These are phyloP conservation scores for Blepharisma stoltei DNA, from an alignment of 73 alveolate species.

Conservation along the genomic window DNA sequence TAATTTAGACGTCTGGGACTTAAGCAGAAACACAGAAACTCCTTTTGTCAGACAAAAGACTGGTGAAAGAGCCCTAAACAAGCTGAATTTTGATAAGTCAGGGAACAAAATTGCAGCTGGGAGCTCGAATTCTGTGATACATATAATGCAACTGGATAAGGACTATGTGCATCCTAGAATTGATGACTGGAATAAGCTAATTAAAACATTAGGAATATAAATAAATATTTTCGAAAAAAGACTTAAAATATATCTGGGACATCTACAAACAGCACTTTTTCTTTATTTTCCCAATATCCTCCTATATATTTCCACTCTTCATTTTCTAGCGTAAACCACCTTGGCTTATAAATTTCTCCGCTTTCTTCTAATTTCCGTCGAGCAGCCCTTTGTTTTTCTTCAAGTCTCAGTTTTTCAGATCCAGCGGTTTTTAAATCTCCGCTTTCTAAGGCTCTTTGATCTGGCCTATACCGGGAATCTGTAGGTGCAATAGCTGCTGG, in stretches of 20 bases:
- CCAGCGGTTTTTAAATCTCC: slow-evolving; percentile 84
- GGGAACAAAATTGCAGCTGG: slow-evolving; percentile 20
- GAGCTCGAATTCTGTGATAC: slow-evolving; percentile 13
- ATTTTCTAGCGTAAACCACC: slow-evolving; percentile 65
- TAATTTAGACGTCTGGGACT: slow-evolving; percentile 16
- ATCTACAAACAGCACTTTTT: slow-evolving; percentile 7
- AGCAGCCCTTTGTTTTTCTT: slow-evolving; percentile 85
- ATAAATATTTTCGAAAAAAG: too few relatives aligned
- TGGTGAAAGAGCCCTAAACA: not conserved
- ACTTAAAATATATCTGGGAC: slow-evolving; percentile 23
- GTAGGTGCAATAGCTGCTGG: slow-evolving; percentile 73
- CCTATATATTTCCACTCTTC: slow-evolving; percentile 67
- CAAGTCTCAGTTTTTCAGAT: slow-evolving; percentile 82
- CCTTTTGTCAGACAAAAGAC: slow-evolving; percentile 7
- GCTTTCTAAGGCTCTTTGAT: slow-evolving; percentile 84
- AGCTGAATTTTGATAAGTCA: not conserved
- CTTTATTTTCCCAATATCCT: slow-evolving; percentile 59
- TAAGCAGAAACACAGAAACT: slow-evolving; percentile 2
- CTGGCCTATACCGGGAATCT: slow-evolving; percentile 92
- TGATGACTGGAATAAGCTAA: slow-evolving; percentile 23
- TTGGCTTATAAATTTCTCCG: slow-evolving; percentile 64
- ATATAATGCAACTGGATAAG: not conserved
- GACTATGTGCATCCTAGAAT: not conserved
- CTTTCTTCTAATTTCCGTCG: slow-evolving; percentile 68
- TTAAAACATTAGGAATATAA: not conserved